Percentiles rank a stretch among this genome's conserved stretches.
These are phyloP conservation scores for Neopestalotiopsis clavispora DNA, from an alignment of 2,329 filamentous ascomycete species.

Conservation along the genomic window DNA sequence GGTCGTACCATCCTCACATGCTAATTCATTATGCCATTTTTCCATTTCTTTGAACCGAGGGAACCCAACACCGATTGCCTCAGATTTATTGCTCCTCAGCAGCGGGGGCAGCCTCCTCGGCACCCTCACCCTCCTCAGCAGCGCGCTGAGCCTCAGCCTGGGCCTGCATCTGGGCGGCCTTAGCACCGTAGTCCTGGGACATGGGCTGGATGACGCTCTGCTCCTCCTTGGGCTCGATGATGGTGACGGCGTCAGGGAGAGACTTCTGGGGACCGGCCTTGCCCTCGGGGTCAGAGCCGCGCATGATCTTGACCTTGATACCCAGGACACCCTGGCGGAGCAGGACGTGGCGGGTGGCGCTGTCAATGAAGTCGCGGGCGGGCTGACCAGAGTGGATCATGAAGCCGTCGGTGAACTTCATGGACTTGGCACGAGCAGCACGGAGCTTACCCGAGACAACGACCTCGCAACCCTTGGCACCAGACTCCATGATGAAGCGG, in stretches of 20 bases:
- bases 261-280: constrained; percentile 98
- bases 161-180: constrained; percentile 71
- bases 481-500: constrained; percentile 99
- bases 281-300: constrained; percentile 98
- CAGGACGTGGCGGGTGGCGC: constrained; percentile 97
- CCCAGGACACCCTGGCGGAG: constrained; percentile 99
- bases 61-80: constrained; percentile 42
- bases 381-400: constrained; percentile 99
- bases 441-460: constrained; percentile 99
- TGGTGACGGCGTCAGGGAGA: constrained; percentile 97
- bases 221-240: constrained; percentile 99
- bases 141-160: constrained; percentile 65
- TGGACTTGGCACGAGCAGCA: constrained; percentile 98
- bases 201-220: constrained; percentile 91
- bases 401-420: constrained; percentile 99
- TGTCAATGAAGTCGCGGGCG: constrained; percentile 99
- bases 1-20: constrained; percentile 18
- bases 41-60: constrained; percentile 27
- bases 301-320: constrained; percentile 99
- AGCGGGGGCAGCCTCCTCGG: constrained; percentile 51
- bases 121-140: constrained; percentile 51
- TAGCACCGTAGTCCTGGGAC: constrained; percentile 98
- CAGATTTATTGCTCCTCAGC: constrained; percentile 49
- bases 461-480: constrained; percentile 99
- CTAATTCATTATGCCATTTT: constrained; percentile 18